These are phyloP conservation scores for Trametes gibbosa DNA, from an alignment of 768 basidiomycete genomes.

Conservation along the genomic window DNA sequence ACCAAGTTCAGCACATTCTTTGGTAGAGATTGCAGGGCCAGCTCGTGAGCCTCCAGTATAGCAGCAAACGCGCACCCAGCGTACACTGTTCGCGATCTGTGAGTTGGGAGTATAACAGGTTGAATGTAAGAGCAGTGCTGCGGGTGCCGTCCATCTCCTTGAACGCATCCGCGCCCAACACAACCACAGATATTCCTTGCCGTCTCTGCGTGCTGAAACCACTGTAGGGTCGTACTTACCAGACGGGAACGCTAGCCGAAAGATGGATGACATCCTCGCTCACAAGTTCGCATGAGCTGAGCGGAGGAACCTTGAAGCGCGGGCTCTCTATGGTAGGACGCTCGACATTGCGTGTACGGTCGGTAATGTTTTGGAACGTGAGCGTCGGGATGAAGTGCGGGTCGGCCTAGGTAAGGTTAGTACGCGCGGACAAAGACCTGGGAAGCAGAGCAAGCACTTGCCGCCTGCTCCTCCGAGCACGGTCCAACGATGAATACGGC, in stretches of 20 bases:
- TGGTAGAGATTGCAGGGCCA: neutral
- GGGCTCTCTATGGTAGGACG: constrained; percentile 3
- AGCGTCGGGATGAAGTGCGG: constrained; percentile 43
- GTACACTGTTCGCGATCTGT: constrained; percentile 17
- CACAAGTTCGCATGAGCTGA: constrained; percentile 41
- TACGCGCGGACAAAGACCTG: neutral
- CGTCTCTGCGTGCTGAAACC: neutral
- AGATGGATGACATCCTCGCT: constrained; percentile 55
- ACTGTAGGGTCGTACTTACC: constrained; percentile 38
- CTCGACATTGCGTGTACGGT: neutral
- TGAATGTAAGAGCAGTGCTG: too few relatives aligned
- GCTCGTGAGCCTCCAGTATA: constrained; percentile 11
- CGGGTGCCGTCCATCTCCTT: too few relatives aligned
- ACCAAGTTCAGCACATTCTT: constrained; percentile 47
- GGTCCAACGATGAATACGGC: constrained; percentile 54
- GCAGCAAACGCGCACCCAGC: constrained; percentile 29
- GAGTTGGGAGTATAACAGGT: neutral
- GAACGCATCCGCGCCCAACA: too few relatives aligned
- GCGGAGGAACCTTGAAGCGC: constrained; percentile 40
- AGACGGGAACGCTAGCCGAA: constrained; percentile 40
- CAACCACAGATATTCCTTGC: too few relatives aligned
- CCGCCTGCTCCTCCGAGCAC: constrained; percentile 52
- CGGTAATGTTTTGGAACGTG: constrained; percentile 2
- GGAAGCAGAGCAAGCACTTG: constrained; percentile 33
- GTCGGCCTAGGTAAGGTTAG: constrained; percentile 40